Conservation (phyloP, 208 protist species). For the Trichomonas gallinae region DNA sequence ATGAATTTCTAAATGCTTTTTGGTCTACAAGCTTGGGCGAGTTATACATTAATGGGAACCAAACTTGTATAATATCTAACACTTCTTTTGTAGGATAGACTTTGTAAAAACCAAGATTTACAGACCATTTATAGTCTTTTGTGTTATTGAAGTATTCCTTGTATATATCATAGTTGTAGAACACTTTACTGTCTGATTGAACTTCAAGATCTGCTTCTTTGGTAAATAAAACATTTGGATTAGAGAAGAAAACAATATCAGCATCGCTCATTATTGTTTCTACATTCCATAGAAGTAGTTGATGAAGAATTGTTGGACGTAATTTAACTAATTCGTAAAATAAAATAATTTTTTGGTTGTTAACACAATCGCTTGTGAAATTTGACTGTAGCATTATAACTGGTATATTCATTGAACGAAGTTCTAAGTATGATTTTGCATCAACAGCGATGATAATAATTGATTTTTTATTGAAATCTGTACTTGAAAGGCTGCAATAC, state of each 20-base stretch:
- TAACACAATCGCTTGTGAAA: background rate
- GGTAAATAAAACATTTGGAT: background rate
- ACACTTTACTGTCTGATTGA: background rate
- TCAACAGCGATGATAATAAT: background rate
- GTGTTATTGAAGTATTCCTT: background rate
- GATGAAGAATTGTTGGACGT: background rate
- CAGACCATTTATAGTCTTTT: background rate
- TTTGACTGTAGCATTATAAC: background rate
- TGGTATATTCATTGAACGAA: background rate
- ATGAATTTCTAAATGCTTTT: background rate
- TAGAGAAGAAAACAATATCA: background rate
- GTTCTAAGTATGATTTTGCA: background rate
- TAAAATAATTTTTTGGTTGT: background rate
- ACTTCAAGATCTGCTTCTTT: background rate
- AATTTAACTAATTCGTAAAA: background rate
- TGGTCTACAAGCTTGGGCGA: background rate
- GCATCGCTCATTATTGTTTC: background rate
- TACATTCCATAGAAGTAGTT: constrained; percentile 5
- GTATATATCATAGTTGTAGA: background rate
- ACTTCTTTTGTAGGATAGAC: background rate
- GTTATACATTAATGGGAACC: background rate
- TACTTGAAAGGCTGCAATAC: background rate
- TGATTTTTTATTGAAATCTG: background rate
- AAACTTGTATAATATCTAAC: background rate
- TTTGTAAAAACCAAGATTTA: background rate